Conservation (phyloP, 2,329 filamentous ascomycete species). For the Corynespora cassiicola region DNA sequence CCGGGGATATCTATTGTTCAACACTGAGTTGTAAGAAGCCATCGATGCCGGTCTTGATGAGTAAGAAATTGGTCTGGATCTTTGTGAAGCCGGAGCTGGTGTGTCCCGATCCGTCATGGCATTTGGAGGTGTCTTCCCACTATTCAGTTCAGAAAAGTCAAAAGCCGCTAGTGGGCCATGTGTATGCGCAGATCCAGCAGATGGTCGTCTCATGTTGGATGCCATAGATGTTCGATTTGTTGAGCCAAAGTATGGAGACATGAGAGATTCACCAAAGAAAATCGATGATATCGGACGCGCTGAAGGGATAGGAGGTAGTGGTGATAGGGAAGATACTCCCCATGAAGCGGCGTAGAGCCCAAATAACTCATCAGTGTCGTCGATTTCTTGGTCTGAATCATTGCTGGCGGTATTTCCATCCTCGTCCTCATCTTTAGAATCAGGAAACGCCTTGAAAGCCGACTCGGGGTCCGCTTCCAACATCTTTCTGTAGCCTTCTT, state of each 20-base stretch:
- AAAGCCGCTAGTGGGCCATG: too few relatives aligned
- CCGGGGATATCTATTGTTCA: conserved; percentile 8
- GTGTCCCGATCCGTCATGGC: too few relatives aligned
- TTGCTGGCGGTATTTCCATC: too few relatives aligned
- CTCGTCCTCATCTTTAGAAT: conserved; percentile 8
- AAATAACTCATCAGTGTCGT: conserved; percentile 23
- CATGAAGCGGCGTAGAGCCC: conserved; percentile 24
- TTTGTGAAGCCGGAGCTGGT: too few relatives aligned
- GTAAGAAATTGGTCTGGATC: too few relatives aligned
- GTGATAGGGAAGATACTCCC: conserved; percentile 9
- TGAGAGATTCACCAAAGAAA: conserved; percentile 13
- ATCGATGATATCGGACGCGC: conserved; percentile 1
- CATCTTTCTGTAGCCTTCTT: conserved; percentile 69
- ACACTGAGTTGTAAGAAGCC: too few relatives aligned
- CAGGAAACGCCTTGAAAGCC: conserved; percentile 52
- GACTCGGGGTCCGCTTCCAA: conserved; percentile 57
- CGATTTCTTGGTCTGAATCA: conserved; percentile 10
- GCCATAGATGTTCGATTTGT: background rate
- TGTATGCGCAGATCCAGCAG: too few relatives aligned
- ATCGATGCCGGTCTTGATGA: too few relatives aligned
- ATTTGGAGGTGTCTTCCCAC: too few relatives aligned
- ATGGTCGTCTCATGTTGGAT: conserved; percentile 1
- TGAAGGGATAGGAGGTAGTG: background rate
- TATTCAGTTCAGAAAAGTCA: too few relatives aligned
- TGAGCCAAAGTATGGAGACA: conserved; percentile 13